Conservation (phyloP, 495 filamentous ascomycete genomes). For the Ramalina peruviana region DNA sequence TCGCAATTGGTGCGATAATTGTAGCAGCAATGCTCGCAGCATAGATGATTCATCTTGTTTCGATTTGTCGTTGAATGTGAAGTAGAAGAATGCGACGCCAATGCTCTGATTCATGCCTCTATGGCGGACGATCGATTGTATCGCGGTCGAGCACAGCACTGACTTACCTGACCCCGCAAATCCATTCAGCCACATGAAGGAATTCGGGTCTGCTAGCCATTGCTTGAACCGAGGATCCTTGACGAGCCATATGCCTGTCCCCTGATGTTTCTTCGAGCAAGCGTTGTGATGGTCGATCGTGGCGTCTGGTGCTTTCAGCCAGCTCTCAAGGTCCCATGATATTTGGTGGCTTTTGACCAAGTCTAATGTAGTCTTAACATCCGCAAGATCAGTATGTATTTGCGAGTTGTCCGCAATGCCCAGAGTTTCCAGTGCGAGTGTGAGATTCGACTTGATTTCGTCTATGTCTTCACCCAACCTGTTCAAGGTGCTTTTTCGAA, state of each 20-base stretch:
- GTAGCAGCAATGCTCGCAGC: conserved; percentile 25
- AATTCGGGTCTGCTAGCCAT: conserved; percentile 21
- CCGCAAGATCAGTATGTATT: conserved; percentile 12
- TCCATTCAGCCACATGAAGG: conserved; percentile 27
- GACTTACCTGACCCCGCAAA: conserved; percentile 29
- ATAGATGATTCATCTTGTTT: conserved; percentile 21
- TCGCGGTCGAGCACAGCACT: conserved; percentile 24
- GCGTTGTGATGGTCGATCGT: conserved; percentile 18
- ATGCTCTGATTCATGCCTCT: conserved; percentile 5
- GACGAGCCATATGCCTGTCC: conserved; percentile 25
- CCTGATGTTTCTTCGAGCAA: conserved; percentile 16
- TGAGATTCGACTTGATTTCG: conserved; percentile 19
- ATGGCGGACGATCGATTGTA: conserved; percentile 17
- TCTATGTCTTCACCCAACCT: conserved; percentile 21
- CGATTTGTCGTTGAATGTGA: conserved; percentile 22
- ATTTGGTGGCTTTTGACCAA: conserved; percentile 15
- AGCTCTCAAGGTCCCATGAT: conserved; percentile 17
- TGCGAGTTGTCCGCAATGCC: conserved; percentile 13
- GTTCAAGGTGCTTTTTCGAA: conserved; percentile 21
- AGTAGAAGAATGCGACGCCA: conserved; percentile 29
- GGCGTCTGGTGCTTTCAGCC: conserved; percentile 23
- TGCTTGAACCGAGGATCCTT: conserved; percentile 14
- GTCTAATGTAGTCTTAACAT: conserved; percentile 11
- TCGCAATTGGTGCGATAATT: conserved; percentile 21
- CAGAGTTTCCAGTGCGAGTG: conserved; percentile 18